Conservation (phyloP, 352 stramenopile genomes). For the Globisporangium ultimum region DNA sequence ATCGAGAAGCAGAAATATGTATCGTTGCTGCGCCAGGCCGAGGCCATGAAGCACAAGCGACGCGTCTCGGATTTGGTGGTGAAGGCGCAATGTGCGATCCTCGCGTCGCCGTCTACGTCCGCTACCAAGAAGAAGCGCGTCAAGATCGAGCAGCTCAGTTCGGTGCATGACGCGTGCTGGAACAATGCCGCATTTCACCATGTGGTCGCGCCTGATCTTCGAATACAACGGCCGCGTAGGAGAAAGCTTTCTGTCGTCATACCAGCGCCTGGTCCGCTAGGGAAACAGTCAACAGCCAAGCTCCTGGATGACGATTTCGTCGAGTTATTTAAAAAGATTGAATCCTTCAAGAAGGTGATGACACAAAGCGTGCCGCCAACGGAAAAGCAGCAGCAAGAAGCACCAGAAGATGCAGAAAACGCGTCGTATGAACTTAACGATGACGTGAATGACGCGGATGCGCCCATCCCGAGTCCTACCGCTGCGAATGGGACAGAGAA, state of each 20-base stretch:
- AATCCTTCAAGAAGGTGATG: constrained; percentile 28
- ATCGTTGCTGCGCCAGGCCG: constrained; percentile 27
- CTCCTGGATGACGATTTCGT: constrained; percentile 20
- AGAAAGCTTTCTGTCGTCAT: neutral
- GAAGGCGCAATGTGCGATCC: constrained; percentile 49
- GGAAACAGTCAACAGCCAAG: neutral
- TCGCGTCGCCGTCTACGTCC: constrained; percentile 34
- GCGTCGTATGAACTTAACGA: no score
- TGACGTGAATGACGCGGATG: no score
- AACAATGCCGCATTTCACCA: constrained; percentile 1
- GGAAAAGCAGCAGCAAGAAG: constrained; percentile 11
- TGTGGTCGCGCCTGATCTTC: constrained; percentile 12
- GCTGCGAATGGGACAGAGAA: no score
- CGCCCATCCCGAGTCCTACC: no score
- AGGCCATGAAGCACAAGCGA: constrained; percentile 55
- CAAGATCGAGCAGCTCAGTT: constrained; percentile 47
- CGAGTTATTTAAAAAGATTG: constrained; percentile 26
- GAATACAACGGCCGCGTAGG: constrained; percentile 14
- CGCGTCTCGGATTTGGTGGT: constrained; percentile 58
- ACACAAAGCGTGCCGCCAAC: no score
- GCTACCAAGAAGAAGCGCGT: constrained; percentile 30
- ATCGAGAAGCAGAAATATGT: constrained; percentile 52
- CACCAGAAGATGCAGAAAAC: neutral
- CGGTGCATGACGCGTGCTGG: constrained; percentile 36
- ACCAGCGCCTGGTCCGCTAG: neutral